Evolutionary conservation across 495 filamentous ascomycete species (phyloP), one percentile per base, ranked within the genome.

Genomic region (Neohortaea acidophila): DNA sequence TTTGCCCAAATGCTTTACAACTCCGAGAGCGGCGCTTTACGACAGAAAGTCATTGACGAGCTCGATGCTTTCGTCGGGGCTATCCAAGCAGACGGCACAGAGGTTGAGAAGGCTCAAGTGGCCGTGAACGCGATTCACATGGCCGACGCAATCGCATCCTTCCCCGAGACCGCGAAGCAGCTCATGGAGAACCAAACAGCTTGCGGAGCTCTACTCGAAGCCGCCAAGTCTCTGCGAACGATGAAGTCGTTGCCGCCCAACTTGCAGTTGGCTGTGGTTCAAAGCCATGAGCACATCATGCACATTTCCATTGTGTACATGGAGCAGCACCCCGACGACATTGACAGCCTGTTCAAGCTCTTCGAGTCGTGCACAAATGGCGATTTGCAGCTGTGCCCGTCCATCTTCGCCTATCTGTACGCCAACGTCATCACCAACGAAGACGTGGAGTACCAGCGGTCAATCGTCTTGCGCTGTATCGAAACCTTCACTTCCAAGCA

Each of bases 241-340:
- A 76, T 77, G 46, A 65, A 85, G 42, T 68, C 62, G 22, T 59
- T 96, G 15, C 72, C 79, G 4, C 61, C 75, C 2, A 66, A 63
- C 36, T 67, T 94, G 43, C 77, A 86, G 21, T 69, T 99, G n/a
- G 74, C 83, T 4, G 81, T 83, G 18, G 75, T 92, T 42, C 86
- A 94, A 58, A 81, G 82, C 10, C 76, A 78, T 12, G 84, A 94
- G 44, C 81, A 91, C 50, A 61, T 94, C 40, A 89, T 94, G 75
- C 67, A 70, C 8, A 78, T 94, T 25, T 78, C 92, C 48, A 79
- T 82, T 8, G 74, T 71, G 37, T 84, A 86, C 43, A 62, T 96
- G 4, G 66, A 70, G 21, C 61, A 79, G 38, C 76, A 79, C 14
- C 70, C 77, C 4, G 70, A 76, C 45, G 84, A 99, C 51, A 56